Base-by-base conservation (phyloP, 2,329 filamentous ascomycete genomes). In the Thelonectria blattea region DNA sequence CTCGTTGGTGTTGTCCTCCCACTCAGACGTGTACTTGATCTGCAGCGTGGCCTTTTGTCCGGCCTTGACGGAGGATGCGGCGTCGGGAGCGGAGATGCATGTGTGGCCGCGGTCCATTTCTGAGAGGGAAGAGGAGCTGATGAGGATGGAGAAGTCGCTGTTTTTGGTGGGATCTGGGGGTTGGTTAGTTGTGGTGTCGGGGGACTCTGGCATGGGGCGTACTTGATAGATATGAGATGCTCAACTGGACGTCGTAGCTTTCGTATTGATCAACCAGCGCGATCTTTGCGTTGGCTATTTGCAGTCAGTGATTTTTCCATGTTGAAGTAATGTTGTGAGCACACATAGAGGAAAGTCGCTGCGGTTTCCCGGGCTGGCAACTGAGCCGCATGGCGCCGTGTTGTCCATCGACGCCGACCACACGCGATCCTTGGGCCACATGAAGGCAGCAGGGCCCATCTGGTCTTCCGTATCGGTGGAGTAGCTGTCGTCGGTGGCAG, bases 231-330 rank as follows among this genome's bases (percentile, higher is more conserved):
- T 82, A 80, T 0, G 84, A 82, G 55, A 87, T 78, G 45, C 79
- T 78, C 42, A 86, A 74, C 42, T 80, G 76, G 43, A 83, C 72
- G 52, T 79, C 75, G 68, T 80, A 85, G 14, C 82, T 80, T 56
- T 86, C 81, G 52, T 85, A 81, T 50, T 84, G 81, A 15, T 81
- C 78, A 15, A 81, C 80, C 14, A 86, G 73, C 7, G 82, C 79
- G 6, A 86, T 18, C 49, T 52, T 52, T 12, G n/a, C 49, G 17
- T 42, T 52, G 14, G 49, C 49, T 52, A 42, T 12, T n/a, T 15
- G 2, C 14, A 10, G 43, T 49, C 12, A 49, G 46, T 34, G 8
- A 9, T 4, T 2, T 30, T 30, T 4, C 5, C 5, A 30, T 8
- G 5, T 30, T 30, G 27, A 10, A 2, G 27, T 6, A 10, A 9